Evolutionary conservation across 2,329 filamentous ascomycete genomes (phyloP), one percentile per base, ranked within the genome.

Genomic region (Thielaviopsis euricoi): DNA sequence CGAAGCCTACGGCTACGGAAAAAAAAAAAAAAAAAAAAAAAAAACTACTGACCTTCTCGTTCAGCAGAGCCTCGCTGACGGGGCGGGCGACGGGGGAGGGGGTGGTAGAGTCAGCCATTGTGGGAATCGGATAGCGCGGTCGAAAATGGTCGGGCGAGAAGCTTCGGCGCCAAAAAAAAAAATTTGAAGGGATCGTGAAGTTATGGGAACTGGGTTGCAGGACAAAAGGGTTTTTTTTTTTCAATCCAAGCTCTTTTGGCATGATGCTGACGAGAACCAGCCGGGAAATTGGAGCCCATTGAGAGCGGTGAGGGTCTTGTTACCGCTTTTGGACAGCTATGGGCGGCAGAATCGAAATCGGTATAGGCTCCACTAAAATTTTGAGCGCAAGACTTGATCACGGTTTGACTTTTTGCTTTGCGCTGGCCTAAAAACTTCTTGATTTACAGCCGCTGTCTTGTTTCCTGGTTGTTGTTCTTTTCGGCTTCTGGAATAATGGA

Each of bases 11-110:
- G 52, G 51, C 46, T 26, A 23, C 25, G 19, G 48, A 37, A 50
- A 53, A 17, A 25, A 17, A 37, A 13, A 17, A 57, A 25, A n/a
- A 5, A 51, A 52, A 51, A 57, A 40, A 56, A 57, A 56, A 7
- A 21, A 7, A 15, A 10, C 48, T 57, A 57, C 68, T 64, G 83
- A 96, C 93, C 89, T 98, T 98, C 76, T 98, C 93, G 74, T 97
- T 97, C 69, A 98, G 82, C 67, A 98, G 83, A 69, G 91, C 88
- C 79, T 98, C 93, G 79, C 91, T 97, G 75, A 96, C 86, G 63
- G 93, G 91, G 73, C 88, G 82, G 71, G 85, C 79, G 70, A 86
- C 63, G 69, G 67, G 66, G 62, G 65, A 62, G 61, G 67, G 64
- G 33, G 60, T 65, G 77, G 75, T 74, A 71, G 72, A 70, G 66